Evolutionary conservation across 345 rosid species (phyloP).

Genomic region (Arabis alpina): DNA sequence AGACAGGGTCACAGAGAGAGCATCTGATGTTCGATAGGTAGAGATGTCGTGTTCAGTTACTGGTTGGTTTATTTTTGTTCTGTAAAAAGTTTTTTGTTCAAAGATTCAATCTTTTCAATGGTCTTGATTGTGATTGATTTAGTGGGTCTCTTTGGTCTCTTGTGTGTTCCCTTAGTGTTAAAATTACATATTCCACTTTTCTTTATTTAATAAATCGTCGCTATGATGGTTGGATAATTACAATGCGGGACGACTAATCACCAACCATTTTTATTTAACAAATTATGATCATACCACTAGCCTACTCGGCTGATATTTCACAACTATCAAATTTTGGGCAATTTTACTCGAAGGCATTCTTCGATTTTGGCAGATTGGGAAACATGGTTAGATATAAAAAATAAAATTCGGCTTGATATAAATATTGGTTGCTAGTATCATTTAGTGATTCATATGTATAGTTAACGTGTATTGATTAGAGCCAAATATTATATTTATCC

Average conservation of each 20-base stretch:
- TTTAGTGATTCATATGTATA: background rate
- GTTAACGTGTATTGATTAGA: background rate
- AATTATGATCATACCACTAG: conserved; percentile 1
- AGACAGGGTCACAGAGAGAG: conserved; percentile 27
- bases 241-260: conserved; percentile 7
- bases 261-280: background rate
- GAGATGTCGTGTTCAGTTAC: conserved; percentile 38
- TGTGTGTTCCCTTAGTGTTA: conserved; percentile 36
- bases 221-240: conserved; percentile 23
- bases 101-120: conserved; percentile 41
- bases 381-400: too few species aligned
- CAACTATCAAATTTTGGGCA: background rate
- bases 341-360: background rate
- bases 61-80: conserved; percentile 22
- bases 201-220: background rate
- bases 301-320: conserved; percentile 13
- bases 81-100: conserved; percentile 20
- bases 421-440: too few species aligned
- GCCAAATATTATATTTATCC: conserved; percentile 1
- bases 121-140: conserved; percentile 41
- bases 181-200: conserved; percentile 34
- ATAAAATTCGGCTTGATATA: too few species aligned
- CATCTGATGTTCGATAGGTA: conserved; percentile 30
- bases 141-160: conserved; percentile 37
- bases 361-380: background rate